A percentile compares a stretch with the other conserved stretches of the same genome.
Conservation (phyloP, 2,329 filamentous ascomycete species). For the Lachnellula arida region DNA sequence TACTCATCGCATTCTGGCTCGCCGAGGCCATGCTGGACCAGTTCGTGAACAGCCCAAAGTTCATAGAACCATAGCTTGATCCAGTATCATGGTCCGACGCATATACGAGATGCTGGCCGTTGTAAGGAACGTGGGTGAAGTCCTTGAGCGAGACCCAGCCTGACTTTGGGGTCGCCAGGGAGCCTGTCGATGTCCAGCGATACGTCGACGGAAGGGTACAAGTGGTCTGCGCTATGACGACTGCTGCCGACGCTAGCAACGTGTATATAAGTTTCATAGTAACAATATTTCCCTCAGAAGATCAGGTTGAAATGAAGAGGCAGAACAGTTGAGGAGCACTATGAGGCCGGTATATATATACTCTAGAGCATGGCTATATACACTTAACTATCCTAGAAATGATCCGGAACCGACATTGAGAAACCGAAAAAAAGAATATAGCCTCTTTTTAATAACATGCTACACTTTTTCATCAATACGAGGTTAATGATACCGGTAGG, state of each 20-base stretch:
- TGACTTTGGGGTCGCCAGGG: conserved; percentile 47
- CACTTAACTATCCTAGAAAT: no score
- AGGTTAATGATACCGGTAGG: no score
- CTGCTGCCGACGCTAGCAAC: neutral
- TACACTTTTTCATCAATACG: no score
- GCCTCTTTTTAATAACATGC: no score
- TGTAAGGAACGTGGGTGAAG: conserved; percentile 52
- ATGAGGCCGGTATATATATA: no score
- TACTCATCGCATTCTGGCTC: conserved; percentile 47
- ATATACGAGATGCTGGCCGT: conserved; percentile 58
- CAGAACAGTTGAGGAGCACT: no score
- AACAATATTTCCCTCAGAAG: neutral
- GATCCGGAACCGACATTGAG: no score
- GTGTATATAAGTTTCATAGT: conserved; percentile 3
- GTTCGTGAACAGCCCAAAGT: conserved; percentile 50
- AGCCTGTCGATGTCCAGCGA: conserved; percentile 48
- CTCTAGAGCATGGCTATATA: no score
- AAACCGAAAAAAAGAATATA: no score
- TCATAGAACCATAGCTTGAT: conserved; percentile 51
- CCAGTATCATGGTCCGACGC: conserved; percentile 43
- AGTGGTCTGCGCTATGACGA: conserved; percentile 3
- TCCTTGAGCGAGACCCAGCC: conserved; percentile 59
- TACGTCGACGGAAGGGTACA: conserved; percentile 53
- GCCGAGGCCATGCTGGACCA: conserved; percentile 48
- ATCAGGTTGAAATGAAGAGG: no score